These are phyloP conservation scores for Sporothrix brunneoviolacea DNA, from an alignment of 2,329 filamentous ascomycete species.

Conservation along the genomic window DNA sequence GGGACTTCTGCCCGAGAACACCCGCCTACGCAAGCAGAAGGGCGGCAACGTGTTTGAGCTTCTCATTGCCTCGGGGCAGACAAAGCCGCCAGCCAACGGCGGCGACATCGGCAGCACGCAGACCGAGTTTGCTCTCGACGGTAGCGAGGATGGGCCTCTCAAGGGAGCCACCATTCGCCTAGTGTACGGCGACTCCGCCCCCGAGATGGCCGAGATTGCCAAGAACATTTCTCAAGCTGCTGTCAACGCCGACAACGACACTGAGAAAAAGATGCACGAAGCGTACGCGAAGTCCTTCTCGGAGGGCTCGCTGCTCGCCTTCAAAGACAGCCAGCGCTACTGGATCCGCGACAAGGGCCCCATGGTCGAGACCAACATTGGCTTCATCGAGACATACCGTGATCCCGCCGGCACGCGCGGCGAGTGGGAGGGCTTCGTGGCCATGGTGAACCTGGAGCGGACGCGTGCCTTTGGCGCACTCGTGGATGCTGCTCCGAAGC, in stretches of 20 bases:
- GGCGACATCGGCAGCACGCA: slow-evolving; percentile 61
- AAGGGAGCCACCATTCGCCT: slow-evolving; percentile 63
- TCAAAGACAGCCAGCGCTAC: slow-evolving; percentile 71
- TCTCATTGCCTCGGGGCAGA: slow-evolving; percentile 63
- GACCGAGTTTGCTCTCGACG: slow-evolving; percentile 52
- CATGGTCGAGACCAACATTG: slow-evolving; percentile 71
- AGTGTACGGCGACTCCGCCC: slow-evolving; percentile 66
- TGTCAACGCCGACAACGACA: slow-evolving; percentile 65
- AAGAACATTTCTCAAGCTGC: slow-evolving; percentile 62
- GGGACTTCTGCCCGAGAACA: slow-evolving; percentile 68
- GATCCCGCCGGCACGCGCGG: slow-evolving; percentile 75
- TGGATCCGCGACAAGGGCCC: slow-evolving; percentile 83
- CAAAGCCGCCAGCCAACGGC: slow-evolving; percentile 52
- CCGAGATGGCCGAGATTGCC: slow-evolving; percentile 64
- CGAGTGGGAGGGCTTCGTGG: slow-evolving; percentile 82
- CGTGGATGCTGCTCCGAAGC: slow-evolving; percentile 69
- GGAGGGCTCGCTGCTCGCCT: slow-evolving; percentile 66
- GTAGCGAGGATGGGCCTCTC: slow-evolving; percentile 52
- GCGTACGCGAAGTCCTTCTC: slow-evolving; percentile 71
- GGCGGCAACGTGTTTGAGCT: slow-evolving; percentile 55
- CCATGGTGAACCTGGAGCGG: slow-evolving; percentile 81
- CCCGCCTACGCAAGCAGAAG: slow-evolving; percentile 60
- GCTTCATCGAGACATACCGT: slow-evolving; percentile 80
- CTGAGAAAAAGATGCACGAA: slow-evolving; percentile 64
- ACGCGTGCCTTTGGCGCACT: slow-evolving; percentile 82